Evolutionary conservation across 768 basidiomycete species (phyloP), one percentile per base, ranked within the genome.

Genomic region (Pseudohyphozyma bogoriensis): DNA sequence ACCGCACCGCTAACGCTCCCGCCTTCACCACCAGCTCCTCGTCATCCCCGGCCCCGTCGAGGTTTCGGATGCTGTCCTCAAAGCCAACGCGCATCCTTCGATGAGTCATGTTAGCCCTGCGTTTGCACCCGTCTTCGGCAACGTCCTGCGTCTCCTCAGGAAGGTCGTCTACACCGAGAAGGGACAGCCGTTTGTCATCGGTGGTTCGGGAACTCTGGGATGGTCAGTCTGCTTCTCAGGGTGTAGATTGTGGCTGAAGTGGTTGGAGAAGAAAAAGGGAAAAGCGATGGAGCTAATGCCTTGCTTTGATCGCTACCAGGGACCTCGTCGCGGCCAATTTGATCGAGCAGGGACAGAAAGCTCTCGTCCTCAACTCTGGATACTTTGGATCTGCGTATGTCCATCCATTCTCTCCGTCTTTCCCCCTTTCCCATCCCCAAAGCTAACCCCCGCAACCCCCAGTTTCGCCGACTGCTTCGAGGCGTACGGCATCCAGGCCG

Each of bases 311-410:
- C 42, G 22, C 36, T 18, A 20, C 3, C 49, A 45, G 57, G 64
- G 57, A 53, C 31, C 66, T 88, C 85, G 89, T 91, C 42, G 84
- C 89, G 0, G 82, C 89, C 11, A 97, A 97, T 74, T 80, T 99
- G 56, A 79, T 96, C n/a, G 77, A 78, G 68, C 79, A 80, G 5
- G 84, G 84, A 56, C 85, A 90, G 67, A 76, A 82, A 60, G 87
- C 79, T 26, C 82, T 95, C 53, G 87, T 96, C 0, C 78, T 95
- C 51, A 83, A 89, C 74, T 84, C 82, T 26, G 93, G 93, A 9
- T 96, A 96, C 78, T 97, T 97, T 72, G 92, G 88, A 18, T 88
- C 93, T 70, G 81, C 85, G 67, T 91, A 93, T 69, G 79, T 82
- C 31, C 87, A 10, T 7, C 26, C 20, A 1, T 29, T 13, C 47